These are phyloP conservation scores for Trypanosoma melophagium DNA, from an alignment of 208 protist genomes.

Conservation along the genomic window DNA sequence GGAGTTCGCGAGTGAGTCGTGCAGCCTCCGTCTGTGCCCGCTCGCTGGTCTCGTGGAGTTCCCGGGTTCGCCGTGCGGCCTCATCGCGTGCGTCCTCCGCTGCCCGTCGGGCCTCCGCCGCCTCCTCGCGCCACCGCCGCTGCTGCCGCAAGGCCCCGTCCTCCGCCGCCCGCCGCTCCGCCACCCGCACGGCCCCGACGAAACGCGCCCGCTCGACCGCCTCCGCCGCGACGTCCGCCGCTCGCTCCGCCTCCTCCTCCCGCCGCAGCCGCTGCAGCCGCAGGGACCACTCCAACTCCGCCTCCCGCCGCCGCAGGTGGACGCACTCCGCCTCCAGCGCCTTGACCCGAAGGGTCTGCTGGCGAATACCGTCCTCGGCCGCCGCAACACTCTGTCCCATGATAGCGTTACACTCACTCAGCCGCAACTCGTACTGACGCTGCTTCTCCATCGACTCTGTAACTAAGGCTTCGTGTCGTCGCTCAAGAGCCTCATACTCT, in stretches of 20 bases:
- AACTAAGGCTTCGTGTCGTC: constrained; percentile 31
- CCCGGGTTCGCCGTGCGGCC: constrained; percentile 30
- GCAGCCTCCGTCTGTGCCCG: constrained; percentile 54
- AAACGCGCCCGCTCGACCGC: too few relatives aligned
- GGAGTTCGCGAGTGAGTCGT: constrained; percentile 78
- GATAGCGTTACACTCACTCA: constrained; percentile 36
- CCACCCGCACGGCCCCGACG: too few relatives aligned
- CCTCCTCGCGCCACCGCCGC: constrained; percentile 27
- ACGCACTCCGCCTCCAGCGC: constrained; percentile 16
- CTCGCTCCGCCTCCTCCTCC: constrained; percentile 27
- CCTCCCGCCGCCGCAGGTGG: constrained; percentile 31
- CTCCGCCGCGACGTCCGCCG: too few relatives aligned
- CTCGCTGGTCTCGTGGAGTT: constrained; percentile 35
- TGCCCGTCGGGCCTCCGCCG: constrained; percentile 30
- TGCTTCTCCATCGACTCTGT: constrained; percentile 33
- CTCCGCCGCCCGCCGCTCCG: too few relatives aligned
- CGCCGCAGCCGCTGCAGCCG: constrained; percentile 31
- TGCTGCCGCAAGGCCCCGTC: too few relatives aligned
- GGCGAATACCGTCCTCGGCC: constrained; percentile 53
- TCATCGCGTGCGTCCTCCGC: constrained; percentile 53
- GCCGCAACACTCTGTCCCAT: constrained; percentile 44
- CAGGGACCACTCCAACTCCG: constrained; percentile 26
- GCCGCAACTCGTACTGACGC: constrained; percentile 16
- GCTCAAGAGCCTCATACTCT: constrained; percentile 36
- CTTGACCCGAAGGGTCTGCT: constrained; percentile 40